Evolutionary conservation across 805 yeast species (phyloP), one percentile per base, ranked within the genome.

Genomic region (Barnettozyma populi): DNA sequence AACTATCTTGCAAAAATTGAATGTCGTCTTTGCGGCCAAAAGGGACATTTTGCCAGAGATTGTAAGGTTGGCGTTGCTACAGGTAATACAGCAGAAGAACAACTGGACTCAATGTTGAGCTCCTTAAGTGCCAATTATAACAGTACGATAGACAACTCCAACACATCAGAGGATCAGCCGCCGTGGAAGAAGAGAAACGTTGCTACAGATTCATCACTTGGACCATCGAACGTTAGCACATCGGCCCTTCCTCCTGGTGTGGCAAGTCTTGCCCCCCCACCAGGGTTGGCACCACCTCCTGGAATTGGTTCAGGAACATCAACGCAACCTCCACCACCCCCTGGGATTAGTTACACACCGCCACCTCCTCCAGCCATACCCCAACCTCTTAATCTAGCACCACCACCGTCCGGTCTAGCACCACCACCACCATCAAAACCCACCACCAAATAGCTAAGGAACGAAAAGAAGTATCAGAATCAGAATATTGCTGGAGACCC

Each of bases 31-130:
- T 92, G 98, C 74, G 95, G 95, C 1, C 76, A 76, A 45, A 70
- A 76, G 24, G 99, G 98, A 1, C 98, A 92, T 67, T 80, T 82
- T 52, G 90, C 95, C 1, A 73, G 89, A 49, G 98, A 94, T 66
- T 94, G 99, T 74, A 51, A 49, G 38, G 46, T 45, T 20, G 25
- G 38, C 9, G 21, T 48, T 39, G 50, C 49, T 41, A 53, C 47
- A 18, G 51, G 43, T 7, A 44, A 36, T 4, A 47, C 50, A 7
- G 52, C 11, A 44, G 49, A 16, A 42, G 45, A 23, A 16, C 44
- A 79, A 52, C 72, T 72, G 50, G 77, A 73, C 36, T 71, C 68
- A 46, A 72, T 79, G 67, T 73, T 80, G 74, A 62, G 65, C 45
- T 81, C 74, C 46, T 61, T 77, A 43, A 68, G 69, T 46, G 73